Evolutionary conservation across 179 eudicot genomes (phyloP), one percentile per base, ranked within the genome.

Genomic region (Patellifolia procumbens): DNA sequence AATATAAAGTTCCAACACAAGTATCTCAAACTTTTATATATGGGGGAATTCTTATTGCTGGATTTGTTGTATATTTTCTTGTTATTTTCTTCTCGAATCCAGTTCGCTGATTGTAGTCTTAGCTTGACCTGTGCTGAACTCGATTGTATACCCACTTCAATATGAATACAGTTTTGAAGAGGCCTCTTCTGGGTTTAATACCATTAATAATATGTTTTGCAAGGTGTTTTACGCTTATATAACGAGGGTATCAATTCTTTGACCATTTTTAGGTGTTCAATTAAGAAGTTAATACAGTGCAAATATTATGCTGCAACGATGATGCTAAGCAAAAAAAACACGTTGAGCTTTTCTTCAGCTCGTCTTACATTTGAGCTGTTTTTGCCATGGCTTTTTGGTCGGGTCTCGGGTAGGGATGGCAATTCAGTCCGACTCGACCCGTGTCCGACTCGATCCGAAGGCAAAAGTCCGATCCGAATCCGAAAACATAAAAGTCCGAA

Each of bases 11-110:
- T 72, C 97, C 98, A 2, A 85, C 81, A 39, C 93, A 92, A 56
- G 49, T 89, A 66, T 94, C 97, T 31, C 98, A 94, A 66, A 91
- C 93, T 43, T 90, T 86, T 74, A 78, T 92, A 29, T 94, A 94
- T 59, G 98, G 97, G 0, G 98, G 98, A 73, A 94, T 94, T 84
- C 94, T 94, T 77, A 78, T 92, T 26, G 89, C 97, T 32, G 98
- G 98, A n/a, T 89, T 94, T 80, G 73, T 94, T 68, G 98, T 94
- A 68, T 94, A 94, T 82, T 94, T 94, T 78, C 82, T 87, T 39
- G 98, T 94, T 31, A 92, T 94, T 76, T 94, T 87, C 91, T 92
- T 92, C 82, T 88, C 98, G 56, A 85, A 92, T 52, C 97, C 98
- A 17, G 97, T 81, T 32, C 96, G 97, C 53, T 92, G 81, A 91